Evolutionary conservation across 2,329 filamentous ascomycete species (phyloP).

Genomic region (Colletotrichum karsti): DNA sequence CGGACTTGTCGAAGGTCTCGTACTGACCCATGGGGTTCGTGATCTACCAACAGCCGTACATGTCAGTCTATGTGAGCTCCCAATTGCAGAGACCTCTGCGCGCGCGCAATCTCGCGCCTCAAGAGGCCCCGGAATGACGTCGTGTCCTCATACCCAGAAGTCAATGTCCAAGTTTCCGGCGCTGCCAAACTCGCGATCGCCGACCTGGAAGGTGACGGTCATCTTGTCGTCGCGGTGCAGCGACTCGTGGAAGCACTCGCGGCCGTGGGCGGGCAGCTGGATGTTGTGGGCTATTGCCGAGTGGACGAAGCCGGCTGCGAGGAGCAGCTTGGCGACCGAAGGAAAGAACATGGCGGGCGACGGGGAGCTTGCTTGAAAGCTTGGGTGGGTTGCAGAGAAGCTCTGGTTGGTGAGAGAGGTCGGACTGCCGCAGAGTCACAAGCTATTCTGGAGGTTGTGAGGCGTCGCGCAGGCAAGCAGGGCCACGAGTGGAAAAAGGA

Average conservation of each 20-base stretch:
- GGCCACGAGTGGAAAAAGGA: slow-evolving; percentile 13
- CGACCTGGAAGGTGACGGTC: slow-evolving; percentile 98
- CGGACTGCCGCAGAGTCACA: slow-evolving; percentile 12
- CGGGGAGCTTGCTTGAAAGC: slow-evolving; percentile 17
- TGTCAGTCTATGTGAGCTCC: slow-evolving; percentile 21
- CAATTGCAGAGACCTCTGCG: not conserved
- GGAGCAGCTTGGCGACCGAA: slow-evolving; percentile 52
- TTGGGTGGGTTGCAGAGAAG: not conserved
- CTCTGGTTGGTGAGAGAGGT: slow-evolving; percentile 6
- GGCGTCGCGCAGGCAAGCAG: slow-evolving; percentile 13
- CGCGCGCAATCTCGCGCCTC: not conserved
- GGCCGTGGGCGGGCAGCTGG: slow-evolving; percentile 88
- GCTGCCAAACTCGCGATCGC: slow-evolving; percentile 93
- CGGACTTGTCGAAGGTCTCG: slow-evolving; percentile 80
- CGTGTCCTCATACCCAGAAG: slow-evolving; percentile 79
- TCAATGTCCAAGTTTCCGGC: slow-evolving; percentile 96
- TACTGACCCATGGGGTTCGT: slow-evolving; percentile 79
- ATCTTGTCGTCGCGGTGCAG: slow-evolving; percentile 96
- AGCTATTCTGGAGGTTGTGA: slow-evolving; percentile 7
- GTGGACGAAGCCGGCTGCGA: slow-evolving; percentile 55
- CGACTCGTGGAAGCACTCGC: slow-evolving; percentile 96
- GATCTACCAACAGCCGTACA: slow-evolving; percentile 64
- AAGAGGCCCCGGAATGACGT: not conserved
- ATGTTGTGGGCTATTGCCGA: slow-evolving; percentile 90
- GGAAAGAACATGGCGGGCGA: slow-evolving; percentile 49